Conservation (phyloP, 208 protist species). For the Leishmania guyanensis region DNA sequence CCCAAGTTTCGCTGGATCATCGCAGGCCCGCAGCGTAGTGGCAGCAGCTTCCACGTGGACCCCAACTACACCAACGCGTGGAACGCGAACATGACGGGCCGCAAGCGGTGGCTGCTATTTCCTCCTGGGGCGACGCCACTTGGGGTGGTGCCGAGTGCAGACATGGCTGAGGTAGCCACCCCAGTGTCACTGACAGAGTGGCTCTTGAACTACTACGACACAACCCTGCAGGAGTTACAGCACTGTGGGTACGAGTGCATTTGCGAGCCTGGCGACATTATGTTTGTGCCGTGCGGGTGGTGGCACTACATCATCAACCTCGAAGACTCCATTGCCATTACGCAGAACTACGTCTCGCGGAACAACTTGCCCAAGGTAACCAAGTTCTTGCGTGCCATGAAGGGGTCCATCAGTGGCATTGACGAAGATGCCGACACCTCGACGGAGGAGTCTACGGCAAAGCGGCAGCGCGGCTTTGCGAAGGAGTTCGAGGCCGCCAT, state of each 20-base stretch:
- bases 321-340: slow-evolving; percentile 85
- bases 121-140: slow-evolving; percentile 72
- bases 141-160: slow-evolving; percentile 73
- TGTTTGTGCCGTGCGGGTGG: slow-evolving; percentile 91
- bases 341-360: slow-evolving; percentile 90
- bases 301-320: slow-evolving; percentile 93
- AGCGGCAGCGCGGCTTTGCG: slow-evolving; percentile 56
- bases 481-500: slow-evolving; percentile 71
- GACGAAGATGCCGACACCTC: slow-evolving; percentile 76
- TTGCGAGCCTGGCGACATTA: slow-evolving; percentile 86
- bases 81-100: slow-evolving; percentile 89
- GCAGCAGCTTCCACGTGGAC: slow-evolving; percentile 91
- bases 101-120: slow-evolving; percentile 91
- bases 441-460: slow-evolving; percentile 43
- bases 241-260: slow-evolving; percentile 81
- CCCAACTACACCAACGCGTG: slow-evolving; percentile 89
- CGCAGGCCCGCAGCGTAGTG: slow-evolving; percentile 75
- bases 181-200: slow-evolving; percentile 90
- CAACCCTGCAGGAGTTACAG: slow-evolving; percentile 61
- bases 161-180: slow-evolving; percentile 87
- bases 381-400: slow-evolving; percentile 86
- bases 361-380: slow-evolving; percentile 76
- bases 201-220: slow-evolving; percentile 88
- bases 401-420: slow-evolving; percentile 84
- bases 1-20: slow-evolving; percentile 92